Conservation (phyloP, 2,329 filamentous ascomycete genomes). For the Ceratocystis alfenasii region DNA sequence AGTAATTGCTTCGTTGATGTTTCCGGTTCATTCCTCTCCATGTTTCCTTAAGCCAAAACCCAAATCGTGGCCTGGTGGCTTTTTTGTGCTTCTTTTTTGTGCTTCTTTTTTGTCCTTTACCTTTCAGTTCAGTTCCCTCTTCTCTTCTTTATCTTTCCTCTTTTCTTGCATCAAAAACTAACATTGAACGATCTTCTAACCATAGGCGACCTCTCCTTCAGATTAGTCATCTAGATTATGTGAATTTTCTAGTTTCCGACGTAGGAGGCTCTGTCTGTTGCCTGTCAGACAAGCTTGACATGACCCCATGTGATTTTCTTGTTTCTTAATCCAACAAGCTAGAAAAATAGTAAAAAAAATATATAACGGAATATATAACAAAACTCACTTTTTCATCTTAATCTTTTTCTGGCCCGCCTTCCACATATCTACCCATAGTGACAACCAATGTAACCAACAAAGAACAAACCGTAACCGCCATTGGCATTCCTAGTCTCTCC, state of each 20-base stretch:
- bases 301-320: background rate
- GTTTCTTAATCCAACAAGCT: background rate
- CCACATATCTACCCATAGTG: background rate
- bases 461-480: background rate
- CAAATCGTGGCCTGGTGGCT: background rate
- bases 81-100: background rate
- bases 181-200: background rate
- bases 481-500: background rate
- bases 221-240: background rate
- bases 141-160: background rate
- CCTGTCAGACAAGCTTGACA: background rate
- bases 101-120: background rate
- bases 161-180: background rate
- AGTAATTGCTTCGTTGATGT: slow-evolving; percentile 4
- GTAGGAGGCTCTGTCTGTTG: background rate
- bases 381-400: background rate
- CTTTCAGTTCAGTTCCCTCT: background rate
- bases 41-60: background rate
- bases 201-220: background rate
- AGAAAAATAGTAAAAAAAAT: background rate
- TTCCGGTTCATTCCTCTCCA: background rate
- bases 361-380: slow-evolving; percentile 13
- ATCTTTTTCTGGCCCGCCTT: background rate
- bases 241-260: background rate
- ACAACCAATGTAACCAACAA: background rate